These are phyloP conservation scores for Trichothecium sympodiale DNA, from an alignment of 2,329 filamentous ascomycete species.

Conservation along the genomic window DNA sequence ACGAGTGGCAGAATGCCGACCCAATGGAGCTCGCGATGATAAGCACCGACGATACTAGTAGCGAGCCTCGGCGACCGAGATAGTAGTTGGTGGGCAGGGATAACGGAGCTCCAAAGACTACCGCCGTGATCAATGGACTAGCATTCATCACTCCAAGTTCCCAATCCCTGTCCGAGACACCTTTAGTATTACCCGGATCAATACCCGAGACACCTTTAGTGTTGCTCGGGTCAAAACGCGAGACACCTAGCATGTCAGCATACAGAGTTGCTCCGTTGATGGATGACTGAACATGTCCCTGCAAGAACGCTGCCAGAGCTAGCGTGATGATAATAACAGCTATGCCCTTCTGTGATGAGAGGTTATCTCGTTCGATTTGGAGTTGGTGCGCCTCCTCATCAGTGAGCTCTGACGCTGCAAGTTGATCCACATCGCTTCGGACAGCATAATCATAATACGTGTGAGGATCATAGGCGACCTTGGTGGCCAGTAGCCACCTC, in stretches of 20 bases:
- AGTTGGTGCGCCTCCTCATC: conserved; percentile 18
- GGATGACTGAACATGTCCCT: conserved; percentile 29
- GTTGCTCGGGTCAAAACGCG: too few relatives aligned
- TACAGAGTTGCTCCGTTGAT: conserved; percentile 26
- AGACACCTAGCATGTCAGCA: neutral
- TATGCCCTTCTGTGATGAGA: conserved; percentile 20
- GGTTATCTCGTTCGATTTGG: conserved; percentile 17
- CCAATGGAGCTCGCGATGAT: conserved; percentile 26
- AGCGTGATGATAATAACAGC: conserved; percentile 24
- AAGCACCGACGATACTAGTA: conserved; percentile 23
- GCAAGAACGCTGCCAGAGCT: conserved; percentile 28
- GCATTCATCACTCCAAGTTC: conserved; percentile 21
- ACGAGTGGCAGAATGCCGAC: conserved; percentile 17
- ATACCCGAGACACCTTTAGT: too few relatives aligned
- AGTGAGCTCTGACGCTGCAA: too few relatives aligned
- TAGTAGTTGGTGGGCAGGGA: conserved; percentile 25
- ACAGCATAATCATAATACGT: too few relatives aligned
- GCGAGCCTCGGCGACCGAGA: conserved; percentile 25
- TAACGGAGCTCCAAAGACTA: conserved; percentile 21
- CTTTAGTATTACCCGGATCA: too few relatives aligned
- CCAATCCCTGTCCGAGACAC: conserved; percentile 13
- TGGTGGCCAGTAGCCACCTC: too few relatives aligned
- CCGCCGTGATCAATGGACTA: conserved; percentile 24
- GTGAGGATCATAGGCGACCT: too few relatives aligned
- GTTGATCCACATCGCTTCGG: too few relatives aligned